These are phyloP conservation scores for Omphalea diandra DNA, from an alignment of 441 rosid genomes.

Conservation along the genomic window DNA sequence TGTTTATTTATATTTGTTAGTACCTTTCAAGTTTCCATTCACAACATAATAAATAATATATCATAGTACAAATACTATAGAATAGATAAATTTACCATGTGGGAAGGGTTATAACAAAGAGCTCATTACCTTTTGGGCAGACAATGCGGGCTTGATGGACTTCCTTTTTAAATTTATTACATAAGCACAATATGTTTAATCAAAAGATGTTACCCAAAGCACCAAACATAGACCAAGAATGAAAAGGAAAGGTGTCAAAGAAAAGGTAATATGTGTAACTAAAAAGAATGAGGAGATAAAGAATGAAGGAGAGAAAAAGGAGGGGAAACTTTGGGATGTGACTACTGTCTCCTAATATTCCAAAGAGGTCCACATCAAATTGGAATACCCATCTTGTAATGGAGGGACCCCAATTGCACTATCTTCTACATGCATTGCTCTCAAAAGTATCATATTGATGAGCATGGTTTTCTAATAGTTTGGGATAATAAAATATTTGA, in stretches of 20 bases:
- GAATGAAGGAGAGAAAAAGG: constrained; percentile 2
- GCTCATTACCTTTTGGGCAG: too few species aligned
- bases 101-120: too few species aligned
- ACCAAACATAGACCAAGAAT: constrained; percentile 21
- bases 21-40: too few species aligned
- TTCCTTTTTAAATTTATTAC: not conserved
- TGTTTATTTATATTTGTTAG: too few species aligned
- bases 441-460: not conserved
- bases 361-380: constrained; percentile 36
- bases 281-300: constrained; percentile 22
- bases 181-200: not conserved
- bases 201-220: constrained; percentile 17
- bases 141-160: not conserved
- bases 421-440: constrained; percentile 8
- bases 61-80: too few species aligned
- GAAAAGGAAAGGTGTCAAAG: constrained; percentile 37
- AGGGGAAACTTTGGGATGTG: constrained; percentile 45
- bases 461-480: too few species aligned
- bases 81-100: too few species aligned
- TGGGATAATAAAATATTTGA: too few species aligned
- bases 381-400: constrained; percentile 20
- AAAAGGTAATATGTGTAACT: constrained; percentile 27
- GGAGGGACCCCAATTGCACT: constrained; percentile 47
- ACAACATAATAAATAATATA: too few species aligned
- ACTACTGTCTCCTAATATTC: constrained; percentile 53